Evolutionary conservation across 208 protist genomes (phyloP).

Genomic region (Crithidia thermophila): DNA sequence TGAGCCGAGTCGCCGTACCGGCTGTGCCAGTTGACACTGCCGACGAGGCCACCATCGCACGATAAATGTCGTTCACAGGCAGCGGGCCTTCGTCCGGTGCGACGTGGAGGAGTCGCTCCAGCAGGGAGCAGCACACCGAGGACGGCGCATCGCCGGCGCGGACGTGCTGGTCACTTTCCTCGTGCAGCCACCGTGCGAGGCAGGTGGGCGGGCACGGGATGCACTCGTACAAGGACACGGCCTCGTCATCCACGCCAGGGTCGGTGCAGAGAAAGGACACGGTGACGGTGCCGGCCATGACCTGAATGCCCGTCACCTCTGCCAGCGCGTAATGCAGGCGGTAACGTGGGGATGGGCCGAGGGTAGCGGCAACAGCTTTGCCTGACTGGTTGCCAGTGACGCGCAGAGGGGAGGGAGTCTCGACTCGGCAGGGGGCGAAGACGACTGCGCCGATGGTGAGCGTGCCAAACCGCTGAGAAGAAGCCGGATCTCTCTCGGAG

Average conservation of each 20-base stretch:
- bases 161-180: neutral
- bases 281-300: constrained; percentile 57
- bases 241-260: constrained; percentile 73
- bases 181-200: constrained; percentile 23
- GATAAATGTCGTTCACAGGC: constrained; percentile 34
- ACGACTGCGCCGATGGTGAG: constrained; percentile 32
- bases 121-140: constrained; percentile 34
- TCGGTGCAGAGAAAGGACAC: constrained; percentile 64
- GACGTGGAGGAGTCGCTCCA: constrained; percentile 34
- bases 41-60: constrained; percentile 8
- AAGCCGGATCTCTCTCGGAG: neutral
- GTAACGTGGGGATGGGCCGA: constrained; percentile 4
- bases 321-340: constrained; percentile 46
- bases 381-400: too few relatives aligned
- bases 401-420: neutral
- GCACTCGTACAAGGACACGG: constrained; percentile 62
- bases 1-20: constrained; percentile 1
- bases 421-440: constrained; percentile 26
- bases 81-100: constrained; percentile 26
- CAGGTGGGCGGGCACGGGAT: constrained; percentile 54
- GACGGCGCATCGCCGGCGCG: neutral
- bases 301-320: constrained; percentile 75
- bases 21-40: too few relatives aligned
- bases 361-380: too few relatives aligned
- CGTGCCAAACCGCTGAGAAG: constrained; percentile 10